These are phyloP conservation scores for Volvox africanus DNA, from an alignment of 139 green algal species.

Conservation along the genomic window DNA sequence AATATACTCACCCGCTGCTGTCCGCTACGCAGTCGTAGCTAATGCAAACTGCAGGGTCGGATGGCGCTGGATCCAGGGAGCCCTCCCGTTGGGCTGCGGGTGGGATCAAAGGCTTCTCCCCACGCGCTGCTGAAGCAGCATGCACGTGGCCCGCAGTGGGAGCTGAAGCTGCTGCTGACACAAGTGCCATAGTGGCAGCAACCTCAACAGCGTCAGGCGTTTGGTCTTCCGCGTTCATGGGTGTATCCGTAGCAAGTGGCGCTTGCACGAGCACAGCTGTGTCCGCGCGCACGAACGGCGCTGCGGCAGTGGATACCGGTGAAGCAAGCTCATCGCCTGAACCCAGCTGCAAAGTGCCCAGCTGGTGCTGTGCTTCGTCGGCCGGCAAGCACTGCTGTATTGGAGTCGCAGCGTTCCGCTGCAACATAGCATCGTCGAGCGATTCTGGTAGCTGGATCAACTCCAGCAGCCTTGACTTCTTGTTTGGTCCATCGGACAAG, in stretches of 20 bases:
- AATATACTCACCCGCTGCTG: slow-evolving; percentile 31
- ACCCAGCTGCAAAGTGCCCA: slow-evolving; percentile 39
- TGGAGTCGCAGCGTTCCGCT: background rate
- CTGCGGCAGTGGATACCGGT: background rate
- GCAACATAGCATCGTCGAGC: slow-evolving; percentile 26
- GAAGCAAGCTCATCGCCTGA: background rate
- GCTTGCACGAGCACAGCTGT: background rate
- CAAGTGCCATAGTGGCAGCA: background rate
- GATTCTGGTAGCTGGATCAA: slow-evolving; percentile 15
- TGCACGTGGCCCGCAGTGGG: background rate
- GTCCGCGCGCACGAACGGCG: no score
- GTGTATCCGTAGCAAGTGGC: background rate
- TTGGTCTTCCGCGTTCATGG: background rate
- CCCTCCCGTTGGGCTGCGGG: background rate
- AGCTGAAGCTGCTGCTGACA: background rate
- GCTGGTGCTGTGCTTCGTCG: slow-evolving; percentile 17
- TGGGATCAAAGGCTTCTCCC: background rate
- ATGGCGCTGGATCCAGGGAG: slow-evolving; percentile 27
- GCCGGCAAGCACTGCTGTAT: slow-evolving; percentile 1
- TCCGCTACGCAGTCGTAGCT: background rate
- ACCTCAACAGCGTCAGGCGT: background rate
- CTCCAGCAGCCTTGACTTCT: slow-evolving; percentile 18
- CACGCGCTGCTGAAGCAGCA: background rate
- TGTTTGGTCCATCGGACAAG: slow-evolving; percentile 8
- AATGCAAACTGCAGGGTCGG: slow-evolving; percentile 12